Conservation (phyloP, 768 basidiomycete genomes). For the Xerocomus brunneocitrinus region DNA sequence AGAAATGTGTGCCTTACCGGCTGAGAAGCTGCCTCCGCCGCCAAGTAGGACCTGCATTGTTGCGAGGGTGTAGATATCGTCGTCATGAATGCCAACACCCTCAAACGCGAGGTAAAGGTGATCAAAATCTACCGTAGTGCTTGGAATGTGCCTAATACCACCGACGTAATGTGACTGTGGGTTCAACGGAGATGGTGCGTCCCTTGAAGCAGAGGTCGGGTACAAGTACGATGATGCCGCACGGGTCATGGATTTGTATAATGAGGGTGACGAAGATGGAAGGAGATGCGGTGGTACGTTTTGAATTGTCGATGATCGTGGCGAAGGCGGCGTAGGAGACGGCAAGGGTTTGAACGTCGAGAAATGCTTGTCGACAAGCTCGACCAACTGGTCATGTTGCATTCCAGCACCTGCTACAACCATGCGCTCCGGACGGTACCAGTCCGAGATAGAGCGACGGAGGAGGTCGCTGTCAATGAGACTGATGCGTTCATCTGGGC, state of each 20-base stretch:
- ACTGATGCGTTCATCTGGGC: slow-evolving; percentile 79
- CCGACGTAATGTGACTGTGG: slow-evolving; percentile 69
- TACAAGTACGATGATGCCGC: slow-evolving; percentile 74
- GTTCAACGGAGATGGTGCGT: slow-evolving; percentile 12
- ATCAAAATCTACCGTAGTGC: slow-evolving; percentile 67
- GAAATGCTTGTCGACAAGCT: slow-evolving; percentile 80
- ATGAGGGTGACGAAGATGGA: slow-evolving; percentile 46
- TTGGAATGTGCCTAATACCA: slow-evolving; percentile 68
- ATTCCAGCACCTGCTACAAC: slow-evolving; percentile 94
- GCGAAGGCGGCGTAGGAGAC: slow-evolving; percentile 20
- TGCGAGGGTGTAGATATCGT: slow-evolving; percentile 89
- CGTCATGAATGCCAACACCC: slow-evolving; percentile 84
- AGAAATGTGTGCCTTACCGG: slow-evolving; percentile 43
- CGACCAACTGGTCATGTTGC: slow-evolving; percentile 83
- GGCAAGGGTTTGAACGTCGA: slow-evolving; percentile 51
- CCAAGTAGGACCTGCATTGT: slow-evolving; percentile 94
- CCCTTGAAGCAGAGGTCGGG: slow-evolving; percentile 23
- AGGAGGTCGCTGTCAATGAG: slow-evolving; percentile 59
- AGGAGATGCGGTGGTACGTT: slow-evolving; percentile 55
- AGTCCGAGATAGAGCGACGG: slow-evolving; percentile 60
- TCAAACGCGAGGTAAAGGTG: slow-evolving; percentile 94
- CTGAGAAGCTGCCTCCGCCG: slow-evolving; percentile 95
- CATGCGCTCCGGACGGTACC: slow-evolving; percentile 94
- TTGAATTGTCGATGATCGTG: slow-evolving; percentile 31
- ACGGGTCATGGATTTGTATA: slow-evolving; percentile 67